Conservation (phyloP, 306 rosid species). For the Mucuna pruriens region DNA sequence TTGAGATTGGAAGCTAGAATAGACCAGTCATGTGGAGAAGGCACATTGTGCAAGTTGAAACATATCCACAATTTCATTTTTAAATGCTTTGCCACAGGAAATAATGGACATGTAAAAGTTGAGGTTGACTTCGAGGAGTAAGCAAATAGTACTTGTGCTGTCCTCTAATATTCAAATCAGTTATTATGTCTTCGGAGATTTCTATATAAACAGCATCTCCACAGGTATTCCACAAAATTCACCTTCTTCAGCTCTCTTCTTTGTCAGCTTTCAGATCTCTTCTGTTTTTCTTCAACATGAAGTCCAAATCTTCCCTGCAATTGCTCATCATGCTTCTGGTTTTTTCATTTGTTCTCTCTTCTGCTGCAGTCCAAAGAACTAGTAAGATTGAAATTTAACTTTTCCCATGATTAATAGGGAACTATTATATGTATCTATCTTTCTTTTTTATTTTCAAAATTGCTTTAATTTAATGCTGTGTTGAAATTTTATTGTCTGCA, state of each 20-base stretch:
- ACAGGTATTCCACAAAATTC: background rate
- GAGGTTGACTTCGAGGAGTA: conserved; percentile 40
- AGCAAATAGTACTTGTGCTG: conserved; percentile 25
- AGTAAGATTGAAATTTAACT: conserved; percentile 42
- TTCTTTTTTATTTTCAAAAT: background rate
- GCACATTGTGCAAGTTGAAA: background rate
- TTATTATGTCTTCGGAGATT: background rate
- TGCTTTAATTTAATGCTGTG: background rate
- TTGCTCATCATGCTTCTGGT: conserved; percentile 37
- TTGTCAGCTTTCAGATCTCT: conserved; percentile 26
- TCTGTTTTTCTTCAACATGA: conserved; percentile 32
- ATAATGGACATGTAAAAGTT: conserved; percentile 14
- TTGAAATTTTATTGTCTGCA: conserved; percentile 31
- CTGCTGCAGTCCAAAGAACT: conserved; percentile 40
- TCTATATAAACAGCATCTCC: conserved; percentile 38
- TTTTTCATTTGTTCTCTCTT: conserved; percentile 38
- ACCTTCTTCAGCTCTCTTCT: background rate
- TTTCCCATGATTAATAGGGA: background rate
- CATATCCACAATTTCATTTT: background rate
- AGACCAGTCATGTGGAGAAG: background rate
- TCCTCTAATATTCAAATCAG: conserved; percentile 25
- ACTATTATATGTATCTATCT: background rate
- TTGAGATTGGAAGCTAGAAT: background rate
- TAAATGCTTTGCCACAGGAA: background rate
- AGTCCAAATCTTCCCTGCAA: conserved; percentile 27